Evolutionary conservation across 1,284 basidiomycete genomes (phyloP), one percentile per base, ranked within the genome.

Genomic region (Vanrija pseudolonga): DNA sequence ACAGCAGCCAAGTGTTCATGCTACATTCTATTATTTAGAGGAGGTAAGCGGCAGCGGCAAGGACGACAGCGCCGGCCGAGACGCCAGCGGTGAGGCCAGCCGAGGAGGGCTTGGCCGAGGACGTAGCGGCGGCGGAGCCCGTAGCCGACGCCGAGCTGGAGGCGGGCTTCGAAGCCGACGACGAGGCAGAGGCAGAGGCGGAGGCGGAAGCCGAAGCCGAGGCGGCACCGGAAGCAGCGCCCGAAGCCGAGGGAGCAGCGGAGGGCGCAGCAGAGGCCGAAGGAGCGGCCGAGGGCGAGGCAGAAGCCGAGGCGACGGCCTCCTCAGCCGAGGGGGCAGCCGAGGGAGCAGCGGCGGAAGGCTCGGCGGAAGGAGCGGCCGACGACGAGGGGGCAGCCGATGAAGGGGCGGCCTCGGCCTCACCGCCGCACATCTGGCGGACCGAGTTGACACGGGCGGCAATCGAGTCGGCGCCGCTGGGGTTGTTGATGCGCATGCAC

Each of bases 401-500:
- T 2, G 44, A 36, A 7, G 45, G 7, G n/a, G 19, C 24, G 14
- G 42, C 50, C 23, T 14, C 47, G 24, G 37, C 22, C 45, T 49
- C 50, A 14, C 17, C 32, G 17, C 55, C 58, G 49, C 58, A 60
- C 49, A 53, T 60, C 42, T 45, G 26, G 43, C 46, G 42, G 26
- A 50, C 52, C 45, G 41, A 32, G 54, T 26, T 51, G 39, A 60
- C 54, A 45, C 50, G 50, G 26, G 24, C 23, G n/a, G 28, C 24
- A 23, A 60, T 51, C 14, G 11, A 32, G 20, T 6, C 36, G 19
- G 49, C 54, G 28, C 20, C 17, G 18, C 36, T 38, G 48, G 58
- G 48, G 54, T 60, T 56, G 32, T 45, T 51, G 17, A 24, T n/a
- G 47, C 53, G 22, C 41, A 60, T 53, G 43, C 58, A 60, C 6